phyloP scores from a whole-genome alignment of 2,329 filamentous ascomycete genomes.

The Fusarium burgessii region DNA sequence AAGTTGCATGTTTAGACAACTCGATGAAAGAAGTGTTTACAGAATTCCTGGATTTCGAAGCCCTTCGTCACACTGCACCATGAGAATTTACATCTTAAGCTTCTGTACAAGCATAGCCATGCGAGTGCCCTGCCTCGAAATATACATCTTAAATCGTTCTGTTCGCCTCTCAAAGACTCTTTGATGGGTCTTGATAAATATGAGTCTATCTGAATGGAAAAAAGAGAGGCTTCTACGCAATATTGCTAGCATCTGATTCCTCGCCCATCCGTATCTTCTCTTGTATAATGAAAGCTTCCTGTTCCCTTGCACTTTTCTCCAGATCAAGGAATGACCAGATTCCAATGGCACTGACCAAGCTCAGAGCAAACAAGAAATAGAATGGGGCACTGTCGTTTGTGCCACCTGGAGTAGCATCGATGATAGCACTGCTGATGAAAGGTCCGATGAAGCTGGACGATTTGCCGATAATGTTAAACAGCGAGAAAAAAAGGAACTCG shows the following conservation, averaged over 20 bases:
- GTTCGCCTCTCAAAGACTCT: no score
- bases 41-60: no score
- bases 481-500: constrained; percentile 77
- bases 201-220: no score
- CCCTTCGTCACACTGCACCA: no score
- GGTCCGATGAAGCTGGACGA: constrained; percentile 76
- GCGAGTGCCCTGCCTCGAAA: no score
- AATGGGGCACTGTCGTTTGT: constrained; percentile 73
- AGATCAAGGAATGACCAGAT: constrained; percentile 69
- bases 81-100: no score
- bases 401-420: constrained; percentile 66
- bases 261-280: constrained; percentile 46
- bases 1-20: no score
- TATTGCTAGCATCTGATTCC: constrained; percentile 7
- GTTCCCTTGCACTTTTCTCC: constrained; percentile 69
- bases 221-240: not conserved
- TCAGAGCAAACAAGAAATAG: constrained; percentile 73
- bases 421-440: constrained; percentile 76
- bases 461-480: constrained; percentile 77
- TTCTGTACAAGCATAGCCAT: no score
- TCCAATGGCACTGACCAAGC: constrained; percentile 64
- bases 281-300: constrained; percentile 64
- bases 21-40: no score
- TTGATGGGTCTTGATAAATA: no score
- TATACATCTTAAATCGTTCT: no score